Base-by-base conservation (phyloP, 225 moss, liverwort and hornwort species). In the Pseudisothecium myosuroides region DNA sequence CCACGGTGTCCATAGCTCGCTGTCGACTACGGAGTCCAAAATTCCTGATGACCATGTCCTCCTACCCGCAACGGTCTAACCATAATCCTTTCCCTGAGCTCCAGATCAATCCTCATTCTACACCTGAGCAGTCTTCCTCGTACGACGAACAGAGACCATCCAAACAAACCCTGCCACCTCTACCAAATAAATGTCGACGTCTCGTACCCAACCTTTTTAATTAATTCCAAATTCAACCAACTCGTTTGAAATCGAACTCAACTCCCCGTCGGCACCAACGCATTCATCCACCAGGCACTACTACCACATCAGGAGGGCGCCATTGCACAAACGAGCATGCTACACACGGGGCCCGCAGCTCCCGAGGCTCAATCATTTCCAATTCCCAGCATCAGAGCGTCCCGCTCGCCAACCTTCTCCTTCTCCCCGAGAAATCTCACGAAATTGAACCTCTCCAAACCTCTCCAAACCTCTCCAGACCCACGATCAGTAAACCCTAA, bases 291-390 rank as follows among this genome's bases (percentile, higher is more conserved):
- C 91, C 76, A 86, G 90, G 82, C 81, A 81, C 85, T n/a, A 82
- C 87, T 49, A 82, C 86, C 84, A 92, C 89, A 93, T 98, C 98
- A 91, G 98, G 97, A 68, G 98, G 98, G 81, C 97, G 96, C 98
- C 98, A 97, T 84, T 94, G 96, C 91, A 96, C 94, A 85, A 94
- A 95, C 86, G 93, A 93, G 92, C 93, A 95, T 45, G 96, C 91
- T 88, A 92, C 88, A 77, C 88, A 92, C 69, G 87, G 73, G 86
- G 82, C 76, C 83, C 91, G 89, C 43, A 91, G 88, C 88, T 90
- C 90, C 88, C 90, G 89, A 88, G 72, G 73, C 90, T 92, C 90
- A 89, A 93, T 90, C 93, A 94, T 94, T 81, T 92, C 93, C 94
- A 90, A 92, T 88, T 89, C 82, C 88, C 89, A 84, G 83, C 92